Conservation (phyloP, 306 rosid genomes). For the Quercus dentata region DNA sequence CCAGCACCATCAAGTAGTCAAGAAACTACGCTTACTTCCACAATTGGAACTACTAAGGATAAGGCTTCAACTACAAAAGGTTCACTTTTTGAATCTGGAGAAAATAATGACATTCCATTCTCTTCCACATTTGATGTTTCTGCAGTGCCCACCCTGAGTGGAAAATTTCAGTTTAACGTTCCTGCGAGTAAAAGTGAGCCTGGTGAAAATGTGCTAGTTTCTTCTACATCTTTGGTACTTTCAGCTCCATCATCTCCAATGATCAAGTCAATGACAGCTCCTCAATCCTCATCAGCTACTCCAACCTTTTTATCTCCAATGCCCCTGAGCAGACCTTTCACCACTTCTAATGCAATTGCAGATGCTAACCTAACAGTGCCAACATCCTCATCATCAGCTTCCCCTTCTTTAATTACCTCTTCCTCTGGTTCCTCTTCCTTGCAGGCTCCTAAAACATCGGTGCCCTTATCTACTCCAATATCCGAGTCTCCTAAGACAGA, state of each 20-base stretch:
- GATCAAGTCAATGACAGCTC: constrained; percentile 21
- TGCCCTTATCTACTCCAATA: constrained; percentile 22
- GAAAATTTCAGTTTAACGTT: too few relatives aligned
- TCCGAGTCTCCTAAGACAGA: constrained; percentile 37
- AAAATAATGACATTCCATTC: too few relatives aligned
- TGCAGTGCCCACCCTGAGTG: too few relatives aligned
- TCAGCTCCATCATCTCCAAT: constrained; percentile 26
- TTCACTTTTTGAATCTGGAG: too few relatives aligned
- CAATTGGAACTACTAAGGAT: too few relatives aligned
- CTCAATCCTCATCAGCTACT: constrained; percentile 30
- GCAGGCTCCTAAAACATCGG: constrained; percentile 27
- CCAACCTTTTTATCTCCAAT: constrained; percentile 33
- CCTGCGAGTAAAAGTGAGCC: constrained; percentile 31
- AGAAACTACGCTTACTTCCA: too few relatives aligned
- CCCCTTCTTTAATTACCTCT: constrained; percentile 23
- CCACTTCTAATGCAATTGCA: constrained; percentile 24
- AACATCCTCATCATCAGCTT: constrained; percentile 32
- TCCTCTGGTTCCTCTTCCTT: constrained; percentile 16
- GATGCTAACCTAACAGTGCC: constrained; percentile 28
- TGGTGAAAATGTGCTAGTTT: constrained; percentile 27
- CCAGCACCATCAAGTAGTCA: constrained; percentile 13
- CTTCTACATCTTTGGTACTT: constrained; percentile 28
- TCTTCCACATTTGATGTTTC: too few relatives aligned
- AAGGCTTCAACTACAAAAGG: too few relatives aligned
- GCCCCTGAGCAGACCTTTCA: constrained; percentile 28